Conservation (phyloP, 2,329 filamentous ascomycete species). For the Hypoxylon sp. region DNA sequence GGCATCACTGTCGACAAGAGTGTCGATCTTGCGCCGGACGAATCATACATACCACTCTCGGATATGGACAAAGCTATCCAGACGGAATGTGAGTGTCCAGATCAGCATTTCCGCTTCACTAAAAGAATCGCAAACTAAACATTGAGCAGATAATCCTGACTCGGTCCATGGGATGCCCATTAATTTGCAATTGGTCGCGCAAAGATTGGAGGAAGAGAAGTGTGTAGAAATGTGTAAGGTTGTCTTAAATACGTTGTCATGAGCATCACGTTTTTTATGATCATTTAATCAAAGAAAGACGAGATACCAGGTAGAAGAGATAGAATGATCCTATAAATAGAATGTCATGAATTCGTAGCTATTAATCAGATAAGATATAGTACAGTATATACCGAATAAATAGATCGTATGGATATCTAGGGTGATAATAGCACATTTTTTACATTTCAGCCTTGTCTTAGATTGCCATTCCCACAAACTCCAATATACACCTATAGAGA, state of each 20-base stretch:
- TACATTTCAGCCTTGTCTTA: no score
- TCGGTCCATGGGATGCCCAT: slow-evolving; percentile 54
- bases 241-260: slow-evolving; percentile 39
- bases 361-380: neutral
- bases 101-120: neutral
- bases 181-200: slow-evolving; percentile 54
- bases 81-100: slow-evolving; percentile 54
- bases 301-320: neutral
- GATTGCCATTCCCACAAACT: slow-evolving; percentile 14
- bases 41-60: slow-evolving; percentile 48
- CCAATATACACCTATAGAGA: slow-evolving; percentile 23
- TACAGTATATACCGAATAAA: no score
- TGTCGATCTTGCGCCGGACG: slow-evolving; percentile 47
- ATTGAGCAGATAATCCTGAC: slow-evolving; percentile 49
- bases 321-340: neutral
- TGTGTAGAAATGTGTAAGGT: slow-evolving; percentile 46
- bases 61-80: slow-evolving; percentile 51
- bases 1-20: slow-evolving; percentile 52
- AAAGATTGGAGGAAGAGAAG: slow-evolving; percentile 47
- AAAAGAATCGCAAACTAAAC: neutral
- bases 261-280: slow-evolving; percentile 11
- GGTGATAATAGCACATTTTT: slow-evolving; percentile 9
- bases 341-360: neutral
- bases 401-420: slow-evolving; percentile 28
- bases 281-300: no score